These are phyloP conservation scores for Parafenestella ontariensis DNA, from an alignment of 2,329 filamentous ascomycete species.

Conservation along the genomic window DNA sequence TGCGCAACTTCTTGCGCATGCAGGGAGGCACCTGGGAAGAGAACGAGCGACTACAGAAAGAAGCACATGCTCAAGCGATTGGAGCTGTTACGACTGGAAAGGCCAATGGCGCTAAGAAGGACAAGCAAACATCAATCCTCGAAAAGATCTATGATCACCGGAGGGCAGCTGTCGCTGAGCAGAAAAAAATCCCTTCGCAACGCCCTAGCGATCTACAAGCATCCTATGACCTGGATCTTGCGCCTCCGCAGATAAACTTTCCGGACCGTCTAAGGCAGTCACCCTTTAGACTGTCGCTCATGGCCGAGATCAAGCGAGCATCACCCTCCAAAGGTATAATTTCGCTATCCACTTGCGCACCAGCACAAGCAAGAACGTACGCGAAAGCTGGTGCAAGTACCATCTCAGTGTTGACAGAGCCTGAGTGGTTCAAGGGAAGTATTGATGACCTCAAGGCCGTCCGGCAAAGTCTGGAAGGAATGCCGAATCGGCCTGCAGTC, in stretches of 20 bases:
- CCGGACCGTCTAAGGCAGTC: conserved; percentile 79
- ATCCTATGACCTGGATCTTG: conserved; percentile 81
- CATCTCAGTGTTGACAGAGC: conserved; percentile 97
- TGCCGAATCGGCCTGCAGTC: conserved; percentile 91
- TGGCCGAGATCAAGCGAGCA: conserved; percentile 97
- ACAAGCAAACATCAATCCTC: conserved; percentile 82
- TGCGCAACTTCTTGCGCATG: conserved; percentile 89
- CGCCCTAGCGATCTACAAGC: conserved; percentile 84
- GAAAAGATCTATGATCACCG: conserved; percentile 89
- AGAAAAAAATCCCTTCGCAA: conserved; percentile 86
- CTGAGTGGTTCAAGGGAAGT: conserved; percentile 98
- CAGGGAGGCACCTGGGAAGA: conserved; percentile 91
- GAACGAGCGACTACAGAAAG: conserved; percentile 65
- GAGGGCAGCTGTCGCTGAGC: conserved; percentile 74
- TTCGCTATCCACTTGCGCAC: conserved; percentile 83
- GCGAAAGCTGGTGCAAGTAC: conserved; percentile 93
- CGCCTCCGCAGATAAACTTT: conserved; percentile 84
- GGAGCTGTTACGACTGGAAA: conserved; percentile 31
- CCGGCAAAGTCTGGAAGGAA: conserved; percentile 83
- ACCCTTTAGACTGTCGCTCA: conserved; percentile 85
- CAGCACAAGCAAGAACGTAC: conserved; percentile 88
- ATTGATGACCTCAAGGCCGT: conserved; percentile 92
- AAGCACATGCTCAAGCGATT: conserved; percentile 44
- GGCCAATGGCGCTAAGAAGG: conserved; percentile 37
- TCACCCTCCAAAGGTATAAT: conserved; percentile 97